A percentile compares a stretch with the other conserved stretches of the same genome.
Evolutionary conservation across 768 basidiomycete species (phyloP).

Genomic region (Aureoboletus auriporus): DNA sequence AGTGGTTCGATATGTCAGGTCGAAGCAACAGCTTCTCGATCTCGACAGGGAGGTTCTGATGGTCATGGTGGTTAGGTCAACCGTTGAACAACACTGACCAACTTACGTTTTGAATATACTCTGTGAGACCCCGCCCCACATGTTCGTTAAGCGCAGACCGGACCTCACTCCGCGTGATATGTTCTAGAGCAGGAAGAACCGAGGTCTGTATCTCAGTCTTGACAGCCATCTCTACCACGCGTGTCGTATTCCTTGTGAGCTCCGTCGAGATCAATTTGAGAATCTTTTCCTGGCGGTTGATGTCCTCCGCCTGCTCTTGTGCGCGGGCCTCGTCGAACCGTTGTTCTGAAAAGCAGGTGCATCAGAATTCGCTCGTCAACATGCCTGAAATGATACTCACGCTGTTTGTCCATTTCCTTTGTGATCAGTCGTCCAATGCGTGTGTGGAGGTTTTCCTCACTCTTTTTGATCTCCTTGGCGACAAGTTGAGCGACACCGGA

Average conservation of each 20-base stretch:
- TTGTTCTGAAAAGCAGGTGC: slow-evolving; percentile 50
- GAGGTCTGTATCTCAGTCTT: slow-evolving; percentile 82
- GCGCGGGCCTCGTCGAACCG: slow-evolving; percentile 78
- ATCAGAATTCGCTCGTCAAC: slow-evolving; percentile 5
- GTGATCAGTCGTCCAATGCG: slow-evolving; percentile 75
- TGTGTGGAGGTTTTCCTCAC: slow-evolving; percentile 74
- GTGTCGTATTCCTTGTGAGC: slow-evolving; percentile 81
- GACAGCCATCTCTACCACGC: slow-evolving; percentile 86
- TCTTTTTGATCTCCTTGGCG: slow-evolving; percentile 75
- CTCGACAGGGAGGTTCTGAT: slow-evolving; percentile 70
- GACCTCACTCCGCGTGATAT: slow-evolving; percentile 78
- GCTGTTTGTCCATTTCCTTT: slow-evolving; percentile 89
- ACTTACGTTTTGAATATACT: slow-evolving; percentile 66
- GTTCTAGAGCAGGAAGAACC: slow-evolving; percentile 78
- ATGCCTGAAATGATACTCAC: slow-evolving; percentile 41
- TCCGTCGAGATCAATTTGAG: slow-evolving; percentile 85
- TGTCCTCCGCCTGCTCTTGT: slow-evolving; percentile 76
- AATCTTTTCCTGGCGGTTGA: slow-evolving; percentile 83
- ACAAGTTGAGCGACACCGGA: slow-evolving; percentile 55
- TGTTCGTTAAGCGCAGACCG: slow-evolving; percentile 75
- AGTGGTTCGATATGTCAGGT: slow-evolving; percentile 72
- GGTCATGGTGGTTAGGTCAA: slow-evolving; percentile 4
- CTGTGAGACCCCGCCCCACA: slow-evolving; percentile 67
- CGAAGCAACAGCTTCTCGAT: slow-evolving; percentile 75
- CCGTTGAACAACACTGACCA: not conserved